Evolutionary conservation across 1,284 basidiomycete species (phyloP).

Genomic region (Cystobasidium sp.): DNA sequence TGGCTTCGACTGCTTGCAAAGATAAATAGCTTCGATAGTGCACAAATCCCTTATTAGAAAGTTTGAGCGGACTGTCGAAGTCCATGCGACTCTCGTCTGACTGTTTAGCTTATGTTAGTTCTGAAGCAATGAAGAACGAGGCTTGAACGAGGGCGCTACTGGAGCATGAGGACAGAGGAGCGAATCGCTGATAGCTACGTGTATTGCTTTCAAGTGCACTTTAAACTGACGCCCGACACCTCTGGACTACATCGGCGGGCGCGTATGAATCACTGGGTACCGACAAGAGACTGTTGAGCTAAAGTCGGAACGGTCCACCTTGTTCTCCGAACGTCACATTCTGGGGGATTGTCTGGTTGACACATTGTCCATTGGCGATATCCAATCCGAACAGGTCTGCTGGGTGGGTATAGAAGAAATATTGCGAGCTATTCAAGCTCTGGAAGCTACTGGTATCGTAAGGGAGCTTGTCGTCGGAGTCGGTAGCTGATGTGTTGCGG

Average conservation of each 20-base stretch:
- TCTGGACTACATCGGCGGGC: neutral
- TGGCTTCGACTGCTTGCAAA: too few relatives aligned
- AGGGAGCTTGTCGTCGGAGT: conserved; percentile 39
- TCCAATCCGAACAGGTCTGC: conserved; percentile 37
- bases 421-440: conserved; percentile 37
- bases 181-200: too few relatives aligned
- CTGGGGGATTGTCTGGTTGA: conserved; percentile 38
- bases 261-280: neutral
- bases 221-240: too few relatives aligned
- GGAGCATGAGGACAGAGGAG: too few relatives aligned
- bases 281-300: neutral
- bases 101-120: too few relatives aligned
- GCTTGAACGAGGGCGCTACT: too few relatives aligned
- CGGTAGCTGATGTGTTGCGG: conserved; percentile 42
- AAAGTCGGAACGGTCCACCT: conserved; percentile 32
- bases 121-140: too few relatives aligned
- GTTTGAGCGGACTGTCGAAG: too few relatives aligned
- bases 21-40: too few relatives aligned
- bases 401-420: conserved; percentile 40
- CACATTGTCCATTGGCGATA: conserved; percentile 42
- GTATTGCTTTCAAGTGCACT: too few relatives aligned
- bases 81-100: too few relatives aligned
- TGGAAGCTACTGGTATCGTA: conserved; percentile 42
- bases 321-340: conserved; percentile 43
- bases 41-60: too few relatives aligned